These are phyloP conservation scores for Colletotrichum liaoningense DNA, from an alignment of 2,329 filamentous ascomycete species.

Conservation along the genomic window DNA sequence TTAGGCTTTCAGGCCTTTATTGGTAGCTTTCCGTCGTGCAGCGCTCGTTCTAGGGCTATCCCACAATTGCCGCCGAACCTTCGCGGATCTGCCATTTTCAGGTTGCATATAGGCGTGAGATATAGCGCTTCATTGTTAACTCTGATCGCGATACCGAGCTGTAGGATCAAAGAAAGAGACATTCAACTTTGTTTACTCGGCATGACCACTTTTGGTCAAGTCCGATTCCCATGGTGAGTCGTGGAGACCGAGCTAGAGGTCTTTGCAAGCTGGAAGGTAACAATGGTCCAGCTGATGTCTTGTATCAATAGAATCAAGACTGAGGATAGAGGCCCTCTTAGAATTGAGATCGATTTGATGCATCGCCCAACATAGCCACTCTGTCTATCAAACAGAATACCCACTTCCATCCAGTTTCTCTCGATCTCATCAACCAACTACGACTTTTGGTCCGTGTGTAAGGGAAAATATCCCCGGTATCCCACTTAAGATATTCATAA, in stretches of 20 bases:
- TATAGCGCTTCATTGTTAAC: too few species aligned
- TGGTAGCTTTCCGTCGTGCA: neutral
- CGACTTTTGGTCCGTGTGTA: constrained; percentile 6
- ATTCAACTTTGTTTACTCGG: neutral
- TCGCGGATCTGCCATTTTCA: neutral
- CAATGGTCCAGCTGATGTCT: neutral
- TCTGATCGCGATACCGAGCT: too few species aligned
- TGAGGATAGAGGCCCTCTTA: neutral
- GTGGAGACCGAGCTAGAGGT: too few species aligned
- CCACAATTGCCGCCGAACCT: neutral
- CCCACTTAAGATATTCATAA: neutral
- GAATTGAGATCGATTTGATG: neutral
- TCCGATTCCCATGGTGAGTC: constrained; percentile 9
- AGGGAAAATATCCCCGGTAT: neutral
- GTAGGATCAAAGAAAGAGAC: neutral
- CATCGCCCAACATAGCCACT: too few species aligned
- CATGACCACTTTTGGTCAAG: neutral
- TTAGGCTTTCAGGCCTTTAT: neutral
- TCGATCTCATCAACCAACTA: neutral
- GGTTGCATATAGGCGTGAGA: too few species aligned
- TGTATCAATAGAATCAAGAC: neutral
- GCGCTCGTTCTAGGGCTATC: neutral
- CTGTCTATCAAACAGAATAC: neutral
- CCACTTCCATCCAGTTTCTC: neutral
- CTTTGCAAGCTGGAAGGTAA: neutral